These are phyloP conservation scores for Thoreauomyces humboldtii DNA, from an alignment of 192 early-diverging fungal species.

Conservation along the genomic window DNA sequence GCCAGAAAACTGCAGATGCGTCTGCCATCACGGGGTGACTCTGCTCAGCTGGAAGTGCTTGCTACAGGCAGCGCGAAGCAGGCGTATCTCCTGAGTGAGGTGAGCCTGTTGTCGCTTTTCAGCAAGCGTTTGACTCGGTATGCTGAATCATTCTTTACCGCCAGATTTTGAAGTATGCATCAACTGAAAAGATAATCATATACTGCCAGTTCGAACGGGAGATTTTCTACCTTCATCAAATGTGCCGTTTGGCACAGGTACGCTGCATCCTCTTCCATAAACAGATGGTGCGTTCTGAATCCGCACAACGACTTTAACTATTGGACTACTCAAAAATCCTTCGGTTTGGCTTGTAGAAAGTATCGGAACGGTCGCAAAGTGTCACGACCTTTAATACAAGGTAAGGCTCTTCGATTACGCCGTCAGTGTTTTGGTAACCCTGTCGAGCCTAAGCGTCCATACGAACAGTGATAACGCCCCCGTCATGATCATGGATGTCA, in stretches of 20 bases:
- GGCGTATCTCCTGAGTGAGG: slow-evolving; percentile 47
- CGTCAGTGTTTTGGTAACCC: too few relatives aligned
- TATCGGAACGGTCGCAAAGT: slow-evolving; percentile 41
- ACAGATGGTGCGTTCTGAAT: slow-evolving; percentile 26
- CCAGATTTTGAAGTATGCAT: slow-evolving; percentile 30
- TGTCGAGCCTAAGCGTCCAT: too few relatives aligned
- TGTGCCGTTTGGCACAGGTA: slow-evolving; percentile 49
- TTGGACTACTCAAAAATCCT: too few relatives aligned
- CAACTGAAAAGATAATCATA: slow-evolving; percentile 60
- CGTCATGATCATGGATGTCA: slow-evolving; percentile 58
- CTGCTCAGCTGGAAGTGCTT: slow-evolving; percentile 4
- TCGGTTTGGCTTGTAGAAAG: slow-evolving; percentile 21
- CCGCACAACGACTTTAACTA: too few relatives aligned
- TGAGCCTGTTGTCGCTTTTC: not conserved
- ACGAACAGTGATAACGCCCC: slow-evolving; percentile 36
- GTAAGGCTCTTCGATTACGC: too few relatives aligned
- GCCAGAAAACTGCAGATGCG: not conserved
- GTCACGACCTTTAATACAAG: slow-evolving; percentile 68
- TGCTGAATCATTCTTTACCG: not conserved
- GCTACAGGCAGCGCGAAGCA: slow-evolving; percentile 56
- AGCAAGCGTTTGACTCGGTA: not conserved
- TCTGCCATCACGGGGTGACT: too few relatives aligned
- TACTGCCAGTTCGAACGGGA: slow-evolving; percentile 52
- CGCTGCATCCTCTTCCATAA: slow-evolving; percentile 54
- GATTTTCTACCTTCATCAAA: slow-evolving; percentile 51